These are phyloP conservation scores for Talaromyces atroroseus DNA, from an alignment of 2,329 filamentous ascomycete genomes.

Conservation along the genomic window DNA sequence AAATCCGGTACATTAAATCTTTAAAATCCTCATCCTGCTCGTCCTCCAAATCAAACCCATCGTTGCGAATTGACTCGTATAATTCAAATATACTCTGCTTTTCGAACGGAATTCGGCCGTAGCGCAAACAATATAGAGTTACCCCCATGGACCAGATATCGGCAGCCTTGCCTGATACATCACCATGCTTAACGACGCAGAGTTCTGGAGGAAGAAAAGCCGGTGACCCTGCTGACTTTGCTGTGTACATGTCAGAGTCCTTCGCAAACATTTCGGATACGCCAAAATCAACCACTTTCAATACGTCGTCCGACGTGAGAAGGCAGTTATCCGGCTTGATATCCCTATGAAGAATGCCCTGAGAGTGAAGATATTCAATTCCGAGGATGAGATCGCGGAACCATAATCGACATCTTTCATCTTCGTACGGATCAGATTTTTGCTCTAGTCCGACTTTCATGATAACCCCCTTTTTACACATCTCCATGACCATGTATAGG, in stretches of 20 bases:
- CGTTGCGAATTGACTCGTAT: conserved; percentile 78
- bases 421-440: conserved; percentile 71
- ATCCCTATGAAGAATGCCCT: conserved; percentile 91
- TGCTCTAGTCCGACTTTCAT: conserved; percentile 94
- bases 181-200: conserved; percentile 77
- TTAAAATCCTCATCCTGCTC: conserved; percentile 63
- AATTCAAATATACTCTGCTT: conserved; percentile 73
- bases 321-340: conserved; percentile 98
- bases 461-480: conserved; percentile 96
- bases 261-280: conserved; percentile 98
- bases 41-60: conserved; percentile 57
- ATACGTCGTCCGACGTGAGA: conserved; percentile 80
- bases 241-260: conserved; percentile 76
- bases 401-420: conserved; percentile 80
- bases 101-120: conserved; percentile 83
- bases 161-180: conserved; percentile 80
- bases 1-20: conserved; percentile 65
- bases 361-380: conserved; percentile 91
- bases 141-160: conserved; percentile 99
- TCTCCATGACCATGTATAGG: conserved; percentile 96
- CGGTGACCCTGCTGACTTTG: conserved; percentile 89
- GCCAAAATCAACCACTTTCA: conserved; percentile 98
- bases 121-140: conserved; percentile 85
- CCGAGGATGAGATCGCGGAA: conserved; percentile 92
- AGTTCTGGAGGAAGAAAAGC: conserved; percentile 92